phyloP scores from a whole-genome alignment of 257 asterid genomes.

The Solanum sitiens region DNA sequence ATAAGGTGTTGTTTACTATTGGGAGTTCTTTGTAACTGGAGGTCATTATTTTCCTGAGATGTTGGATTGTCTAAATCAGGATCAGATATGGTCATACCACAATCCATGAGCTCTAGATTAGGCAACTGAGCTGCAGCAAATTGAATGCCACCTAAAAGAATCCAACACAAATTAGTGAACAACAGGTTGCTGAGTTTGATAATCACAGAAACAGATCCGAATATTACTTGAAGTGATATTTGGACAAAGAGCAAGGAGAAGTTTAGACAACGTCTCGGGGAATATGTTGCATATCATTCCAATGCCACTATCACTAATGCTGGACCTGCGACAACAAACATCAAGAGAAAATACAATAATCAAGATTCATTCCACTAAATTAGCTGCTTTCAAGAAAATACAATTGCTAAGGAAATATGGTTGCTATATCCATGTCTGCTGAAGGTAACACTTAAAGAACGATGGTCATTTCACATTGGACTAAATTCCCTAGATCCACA shows the following conservation, averaged over 20 bases:
- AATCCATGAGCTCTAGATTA: conserved; percentile 70
- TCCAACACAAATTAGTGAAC: not conserved
- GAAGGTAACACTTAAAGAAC: too few relatives aligned
- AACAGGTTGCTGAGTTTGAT: not conserved
- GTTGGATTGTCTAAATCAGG: conserved; percentile 29
- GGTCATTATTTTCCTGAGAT: conserved; percentile 26
- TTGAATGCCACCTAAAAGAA: conserved; percentile 75
- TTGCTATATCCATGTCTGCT: too few relatives aligned
- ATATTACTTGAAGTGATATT: conserved; percentile 85
- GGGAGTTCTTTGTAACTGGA: conserved; percentile 34
- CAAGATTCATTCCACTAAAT: not conserved
- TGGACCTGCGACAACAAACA: conserved; percentile 47
- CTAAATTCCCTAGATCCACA: too few relatives aligned
- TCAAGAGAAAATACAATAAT: not conserved
- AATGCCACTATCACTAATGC: conserved; percentile 91
- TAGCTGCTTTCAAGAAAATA: not conserved
- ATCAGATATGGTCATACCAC: conserved; percentile 85
- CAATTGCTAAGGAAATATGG: not conserved
- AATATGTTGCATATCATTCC: conserved; percentile 95
- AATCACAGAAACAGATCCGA: not conserved
- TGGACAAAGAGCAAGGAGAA: conserved; percentile 90
- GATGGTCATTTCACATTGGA: too few relatives aligned
- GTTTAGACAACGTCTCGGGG: conserved; percentile 68
- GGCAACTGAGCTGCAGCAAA: conserved; percentile 97
- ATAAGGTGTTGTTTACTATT: conserved; percentile 46